These are phyloP conservation scores for Fusarium veterinarium DNA, from an alignment of 2,329 filamentous ascomycete species.

Conservation along the genomic window DNA sequence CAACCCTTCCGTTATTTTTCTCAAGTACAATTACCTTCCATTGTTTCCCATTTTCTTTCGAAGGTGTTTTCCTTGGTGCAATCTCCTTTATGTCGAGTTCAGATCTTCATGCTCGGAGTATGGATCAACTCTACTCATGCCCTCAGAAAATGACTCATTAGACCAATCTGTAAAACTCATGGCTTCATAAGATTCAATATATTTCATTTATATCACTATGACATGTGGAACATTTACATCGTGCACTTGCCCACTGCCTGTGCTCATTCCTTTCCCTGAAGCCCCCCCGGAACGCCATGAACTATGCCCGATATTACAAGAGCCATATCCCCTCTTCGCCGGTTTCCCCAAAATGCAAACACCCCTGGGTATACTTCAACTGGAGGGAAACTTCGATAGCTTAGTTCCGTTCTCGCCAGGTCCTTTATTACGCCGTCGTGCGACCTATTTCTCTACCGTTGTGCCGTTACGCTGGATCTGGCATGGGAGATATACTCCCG, in stretches of 20 bases:
- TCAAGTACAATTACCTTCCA: background rate
- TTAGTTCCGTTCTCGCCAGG: conserved; percentile 5
- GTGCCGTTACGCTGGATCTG: conserved; percentile 17
- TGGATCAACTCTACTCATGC: too few species aligned
- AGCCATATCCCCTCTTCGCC: conserved; percentile 32
- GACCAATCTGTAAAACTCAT: background rate
- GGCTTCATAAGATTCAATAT: conserved; percentile 8
- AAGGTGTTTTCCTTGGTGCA: background rate
- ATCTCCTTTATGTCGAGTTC: background rate
- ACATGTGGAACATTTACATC: conserved; percentile 18
- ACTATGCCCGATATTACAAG: conserved; percentile 37
- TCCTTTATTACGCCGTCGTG: conserved; percentile 1
- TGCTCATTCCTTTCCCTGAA: conserved; percentile 27
- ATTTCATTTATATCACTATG: conserved; percentile 29
- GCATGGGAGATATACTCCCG: conserved; percentile 31
- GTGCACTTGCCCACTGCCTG: conserved; percentile 48
- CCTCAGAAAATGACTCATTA: background rate
- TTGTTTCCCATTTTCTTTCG: background rate
- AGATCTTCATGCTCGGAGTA: background rate
- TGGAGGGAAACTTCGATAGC: conserved; percentile 16
- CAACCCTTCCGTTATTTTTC: background rate
- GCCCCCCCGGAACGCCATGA: conserved; percentile 42
- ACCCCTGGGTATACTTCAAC: conserved; percentile 43
- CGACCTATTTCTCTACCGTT: conserved; percentile 15
- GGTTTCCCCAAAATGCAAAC: conserved; percentile 41